Base-by-base conservation (phyloP, 345 rosid genomes). In the Durio zibethinus region DNA sequence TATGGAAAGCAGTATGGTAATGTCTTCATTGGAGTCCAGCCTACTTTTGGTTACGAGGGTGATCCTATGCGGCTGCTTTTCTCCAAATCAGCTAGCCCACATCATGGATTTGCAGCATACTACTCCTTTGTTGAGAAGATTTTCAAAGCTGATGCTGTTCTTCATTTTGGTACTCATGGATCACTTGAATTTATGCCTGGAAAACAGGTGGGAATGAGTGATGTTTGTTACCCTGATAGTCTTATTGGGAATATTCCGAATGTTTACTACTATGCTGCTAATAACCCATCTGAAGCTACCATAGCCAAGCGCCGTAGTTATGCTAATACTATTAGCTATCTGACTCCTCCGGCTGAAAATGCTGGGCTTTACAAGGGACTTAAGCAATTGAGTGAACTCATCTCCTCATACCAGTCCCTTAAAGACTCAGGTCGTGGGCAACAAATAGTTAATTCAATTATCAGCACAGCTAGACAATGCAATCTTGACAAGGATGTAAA, bases 171-270 rank as follows among this genome's bases (percentile, higher is more conserved):
- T n/a, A 96, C 99, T 5, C 99, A 96, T 57, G 99, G 99, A 11
- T 96, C 98, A 0, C 97, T 96, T 0, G 98, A 96, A 87, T 96
- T 96, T 82, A 96, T 96, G 99, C 99, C 99, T 0, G 99, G 99
- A 74, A 96, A 96, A 85, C 99, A 96, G 89, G 99, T 96, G 81
- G 99, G 99, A 68, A 96, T 96, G 99, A 96, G 99, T 25, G 99
- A 96, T 62, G 97, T 77, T 62, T 96, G 99, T 75, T 96, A 76
- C 80, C 99, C 99, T 0, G 99, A 96, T 75, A 93, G 98, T 84
- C 98, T 96, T 45, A 96, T 96, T 3, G 99, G 99, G 69, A 96
- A 96, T 65, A 96, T 96, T 42, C 99, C 99, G 10, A 96, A 96
- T 79, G 92, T 96, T 0, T 96, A 96, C 79, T 96, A 96, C 68